Evolutionary conservation across 805 yeast species (phyloP), one percentile per base, ranked within the genome.

Genomic region (Henningerozyma blattae): DNA sequence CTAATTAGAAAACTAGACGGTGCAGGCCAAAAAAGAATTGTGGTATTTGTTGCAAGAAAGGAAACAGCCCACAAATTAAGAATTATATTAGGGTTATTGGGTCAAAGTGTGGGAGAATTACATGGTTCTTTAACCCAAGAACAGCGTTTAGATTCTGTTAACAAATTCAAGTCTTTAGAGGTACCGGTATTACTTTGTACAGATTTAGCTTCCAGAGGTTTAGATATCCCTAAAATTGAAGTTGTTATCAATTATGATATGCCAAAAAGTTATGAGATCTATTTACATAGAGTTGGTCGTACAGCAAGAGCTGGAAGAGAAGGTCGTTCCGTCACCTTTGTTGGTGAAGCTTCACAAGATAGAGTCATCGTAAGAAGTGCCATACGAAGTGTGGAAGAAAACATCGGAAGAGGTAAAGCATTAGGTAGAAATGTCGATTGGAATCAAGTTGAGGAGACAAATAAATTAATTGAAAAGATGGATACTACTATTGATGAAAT

Each of bases 261-360:
- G 93, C 98, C 98, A 33, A 83, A 84, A 56, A 68, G 82, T 20
- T 78, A 82, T 50, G 98, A 91, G 44, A 72, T 89, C 26, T 91
- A 91, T 58, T 66, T 91, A 49, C 98, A 91, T 62, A 81, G 98
- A 67, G 95, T 91, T 39, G 98, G 98, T 61, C 83, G 98, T 70
- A 91, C 97, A 35, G 99, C 99, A 8, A 84, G 99, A 73, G 99
- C 96, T 33, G 97, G 97, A 15, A 75, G 97, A 61, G 84, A 82
- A 34, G 99, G 99, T 70, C 72, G 72, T 36, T 82, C 96, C 30
- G 79, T 91, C 27, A 78, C 96, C 2, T 76, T 91, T 59, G 98
- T 91, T 12, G 96, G 97, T 14, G 98, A 91, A 54, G 65, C 82
- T 0, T 65, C 84, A n/a, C 72, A 68, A 38, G 98, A 91, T 43